phyloP scores from a whole-genome alignment of 805 yeast species.

The Dipodascopsis uninucleata region DNA sequence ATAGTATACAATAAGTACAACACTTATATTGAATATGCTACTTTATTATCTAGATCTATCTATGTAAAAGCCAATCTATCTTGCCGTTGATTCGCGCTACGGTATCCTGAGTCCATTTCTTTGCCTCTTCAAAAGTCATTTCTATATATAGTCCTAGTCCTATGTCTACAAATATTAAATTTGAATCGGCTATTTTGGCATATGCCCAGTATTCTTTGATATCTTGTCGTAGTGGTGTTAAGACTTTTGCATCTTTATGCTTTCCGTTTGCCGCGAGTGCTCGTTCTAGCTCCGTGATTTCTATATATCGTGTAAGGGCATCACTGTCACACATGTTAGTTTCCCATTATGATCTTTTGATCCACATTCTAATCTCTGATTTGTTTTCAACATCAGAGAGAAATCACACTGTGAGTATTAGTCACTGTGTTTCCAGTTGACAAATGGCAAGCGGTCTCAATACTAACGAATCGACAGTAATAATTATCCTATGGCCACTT shows the following conservation, averaged over 20 bases:
- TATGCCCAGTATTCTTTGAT: constrained; percentile 14
- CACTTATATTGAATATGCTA: too few relatives aligned
- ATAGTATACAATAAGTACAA: constrained; percentile 2
- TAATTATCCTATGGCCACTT: not conserved
- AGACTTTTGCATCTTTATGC: constrained; percentile 1
- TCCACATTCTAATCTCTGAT: too few relatives aligned
- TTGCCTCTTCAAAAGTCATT: constrained; percentile 12
- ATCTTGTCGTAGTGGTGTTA: constrained; percentile 13
- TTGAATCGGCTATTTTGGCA: constrained; percentile 6
- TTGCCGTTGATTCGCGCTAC: not conserved
- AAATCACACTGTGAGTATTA: constrained; percentile 7
- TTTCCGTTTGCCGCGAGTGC: not conserved
- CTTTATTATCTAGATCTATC: too few relatives aligned
- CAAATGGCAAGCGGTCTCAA: too few relatives aligned
- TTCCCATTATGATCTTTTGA: too few relatives aligned
- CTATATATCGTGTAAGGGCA: constrained; percentile 1
- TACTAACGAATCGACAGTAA: not conserved
- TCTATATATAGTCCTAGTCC: constrained; percentile 16
- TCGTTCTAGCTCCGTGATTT: constrained; percentile 1
- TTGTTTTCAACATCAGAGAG: too few relatives aligned
- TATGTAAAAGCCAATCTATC: constrained; percentile 1
- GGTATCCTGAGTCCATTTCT: constrained; percentile 1
- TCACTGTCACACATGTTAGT: too few relatives aligned
- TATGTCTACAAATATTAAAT: constrained; percentile 11
- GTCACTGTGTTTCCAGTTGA: too few relatives aligned